Evolutionary conservation across 2,329 filamentous ascomycete genomes (phyloP).

Genomic region (Paramyrothecium roridum): DNA sequence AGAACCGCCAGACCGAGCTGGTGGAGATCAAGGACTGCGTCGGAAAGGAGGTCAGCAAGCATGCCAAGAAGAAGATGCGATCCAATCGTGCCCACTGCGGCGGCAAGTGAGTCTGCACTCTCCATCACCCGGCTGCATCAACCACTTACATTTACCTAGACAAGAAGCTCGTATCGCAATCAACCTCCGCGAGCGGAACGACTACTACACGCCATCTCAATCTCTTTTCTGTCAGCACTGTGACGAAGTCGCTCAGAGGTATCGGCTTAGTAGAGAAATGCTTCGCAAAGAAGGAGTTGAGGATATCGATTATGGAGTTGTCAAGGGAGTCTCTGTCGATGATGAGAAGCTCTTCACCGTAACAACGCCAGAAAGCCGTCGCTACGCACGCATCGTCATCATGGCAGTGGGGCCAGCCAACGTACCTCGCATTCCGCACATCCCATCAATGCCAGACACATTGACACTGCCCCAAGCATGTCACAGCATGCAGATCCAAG

Average conservation of each 20-base stretch:
- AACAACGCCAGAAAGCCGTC: conserved; percentile 48
- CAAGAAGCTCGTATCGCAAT: conserved; percentile 48
- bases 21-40: conserved; percentile 71
- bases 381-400: conserved; percentile 62
- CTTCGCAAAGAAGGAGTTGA: conserved; percentile 58
- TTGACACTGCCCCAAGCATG: conserved; percentile 40
- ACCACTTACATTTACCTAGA: conserved; percentile 14
- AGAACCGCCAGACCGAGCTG: conserved; percentile 59
- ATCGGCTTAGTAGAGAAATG: conserved; percentile 42
- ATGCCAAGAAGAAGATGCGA: conserved; percentile 64
- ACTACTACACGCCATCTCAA: conserved; percentile 65
- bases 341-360: conserved; percentile 63
- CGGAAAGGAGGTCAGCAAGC: conserved; percentile 77
- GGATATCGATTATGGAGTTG: conserved; percentile 57
- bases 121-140: not conserved
- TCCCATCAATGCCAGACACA: conserved; percentile 26
- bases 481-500: conserved; percentile 63
- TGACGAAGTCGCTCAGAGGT: conserved; percentile 51
- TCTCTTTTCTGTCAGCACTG: conserved; percentile 63
- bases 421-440: conserved; percentile 44
- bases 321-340: conserved; percentile 38
- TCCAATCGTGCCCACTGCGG: conserved; percentile 25
- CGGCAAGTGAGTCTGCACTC: conserved; percentile 34
- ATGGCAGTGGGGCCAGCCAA: conserved; percentile 70
- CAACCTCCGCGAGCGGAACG: conserved; percentile 64